Base-by-base conservation (phyloP, 257 asterid genomes). In the Schizonepeta tenuifolia region DNA sequence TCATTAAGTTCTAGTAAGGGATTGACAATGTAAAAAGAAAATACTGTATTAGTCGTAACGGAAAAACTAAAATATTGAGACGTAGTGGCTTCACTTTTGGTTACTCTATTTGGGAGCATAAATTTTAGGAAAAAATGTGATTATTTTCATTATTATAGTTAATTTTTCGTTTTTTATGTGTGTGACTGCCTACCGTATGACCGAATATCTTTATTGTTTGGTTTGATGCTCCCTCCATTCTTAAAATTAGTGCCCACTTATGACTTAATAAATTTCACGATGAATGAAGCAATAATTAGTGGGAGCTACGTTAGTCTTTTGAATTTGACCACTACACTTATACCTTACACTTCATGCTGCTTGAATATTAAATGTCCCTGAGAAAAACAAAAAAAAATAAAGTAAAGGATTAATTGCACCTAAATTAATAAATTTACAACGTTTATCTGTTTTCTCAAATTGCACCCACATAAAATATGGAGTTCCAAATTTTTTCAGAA, bases 221-320 rank as follows among this genome's bases (percentile, higher is more conserved):
- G 68, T 20, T 11, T 18, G 40, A 38, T 63, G 69, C 53, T 20
- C 20, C 11, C 69, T 63, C 53, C 69, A 63, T 63, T 63, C 20
- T 10, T 3, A 20, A 13, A 6, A 20, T 40, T 63, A 41, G 17
- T 63, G 69, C 51, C 69, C 69, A 63, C 51, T 63, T 63, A 7
- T 38, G 43, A 10, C 21, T 38, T 14, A 10, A 18, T 40, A 63
- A 38, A 35, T 62, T 38, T 40, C 4, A 63, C 1, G 69, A 6
- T 63, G 53, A 63, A 40, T 63, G 67, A 17, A 60, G 67, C 67
- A 35, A 60, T 60, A 3, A 26, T 33, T 11, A 63, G 53, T 63
- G 68, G 68, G 5, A 62, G 53, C 69, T 38, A 9, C 13, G 2
- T 60, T n/a, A 18, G 12, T 18, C 35, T 38, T 61, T 10, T 24